Evolutionary conservation across 306 rosid genomes (phyloP).

Genomic region (Malus sylvestris): DNA sequence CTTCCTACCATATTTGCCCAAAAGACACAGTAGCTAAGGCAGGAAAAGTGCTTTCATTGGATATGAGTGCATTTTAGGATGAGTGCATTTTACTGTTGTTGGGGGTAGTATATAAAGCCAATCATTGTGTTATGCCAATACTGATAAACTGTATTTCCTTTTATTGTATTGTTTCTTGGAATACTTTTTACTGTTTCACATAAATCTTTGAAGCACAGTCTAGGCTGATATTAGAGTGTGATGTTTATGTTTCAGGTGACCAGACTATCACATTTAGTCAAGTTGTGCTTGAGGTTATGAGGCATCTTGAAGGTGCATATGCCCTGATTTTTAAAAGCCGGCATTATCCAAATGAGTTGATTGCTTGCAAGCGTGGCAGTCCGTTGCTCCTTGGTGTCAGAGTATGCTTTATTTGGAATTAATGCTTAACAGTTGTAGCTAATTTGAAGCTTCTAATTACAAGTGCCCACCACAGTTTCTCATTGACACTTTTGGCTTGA

Average conservation of each 20-base stretch:
- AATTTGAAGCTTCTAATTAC: conserved; percentile 2
- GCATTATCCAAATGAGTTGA: conserved; percentile 90
- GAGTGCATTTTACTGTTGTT: neutral
- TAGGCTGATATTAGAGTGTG: conserved; percentile 15
- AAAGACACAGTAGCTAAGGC: neutral
- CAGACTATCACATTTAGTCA: conserved; percentile 82
- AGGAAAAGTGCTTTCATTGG: neutral
- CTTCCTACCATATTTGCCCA: neutral
- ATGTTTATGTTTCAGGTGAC: conserved; percentile 51
- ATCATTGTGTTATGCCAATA: too few relatives aligned
- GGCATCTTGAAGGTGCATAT: conserved; percentile 99
- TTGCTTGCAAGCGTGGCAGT: conserved; percentile 99
- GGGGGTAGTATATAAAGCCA: neutral
- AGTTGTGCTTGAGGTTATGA: conserved; percentile 96
- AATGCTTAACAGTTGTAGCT: neutral
- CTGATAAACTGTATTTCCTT: neutral
- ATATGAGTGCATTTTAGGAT: neutral
- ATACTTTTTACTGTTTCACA: neutral
- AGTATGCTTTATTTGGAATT: conserved; percentile 40
- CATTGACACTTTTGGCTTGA: neutral
- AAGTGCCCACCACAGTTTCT: neutral
- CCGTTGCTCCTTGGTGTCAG: conserved; percentile 91
- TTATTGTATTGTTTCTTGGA: neutral
- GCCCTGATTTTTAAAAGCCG: conserved; percentile 91
- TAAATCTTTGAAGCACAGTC: conserved; percentile 2